These are phyloP conservation scores for Trichomonas gallinae DNA, from an alignment of 208 protist species.

Conservation along the genomic window DNA sequence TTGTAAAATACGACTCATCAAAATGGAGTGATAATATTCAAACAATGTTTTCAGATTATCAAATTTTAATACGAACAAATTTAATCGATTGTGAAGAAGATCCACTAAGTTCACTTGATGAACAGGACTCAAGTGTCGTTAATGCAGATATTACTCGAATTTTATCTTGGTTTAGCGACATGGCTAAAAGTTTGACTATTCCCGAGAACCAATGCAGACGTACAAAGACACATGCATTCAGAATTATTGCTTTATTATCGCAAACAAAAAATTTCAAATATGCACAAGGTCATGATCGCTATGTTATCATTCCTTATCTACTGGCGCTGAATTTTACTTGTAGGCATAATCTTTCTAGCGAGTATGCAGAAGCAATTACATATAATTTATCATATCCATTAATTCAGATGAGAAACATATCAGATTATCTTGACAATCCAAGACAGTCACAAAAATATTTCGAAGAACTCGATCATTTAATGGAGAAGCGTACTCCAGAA, in stretches of 20 bases:
- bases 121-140: neutral
- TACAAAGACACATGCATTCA: neutral
- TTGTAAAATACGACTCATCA: neutral
- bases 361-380: neutral
- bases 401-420: neutral
- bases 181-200: neutral
- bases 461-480: neutral
- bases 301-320: neutral
- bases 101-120: neutral
- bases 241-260: neutral
- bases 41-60: neutral
- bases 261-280: neutral
- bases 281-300: conserved; percentile 11
- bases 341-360: neutral
- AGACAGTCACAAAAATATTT: neutral
- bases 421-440: neutral
- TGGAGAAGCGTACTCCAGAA: neutral
- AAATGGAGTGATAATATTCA: neutral
- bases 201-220: neutral
- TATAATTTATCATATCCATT: neutral
- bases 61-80: neutral
- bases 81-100: neutral
- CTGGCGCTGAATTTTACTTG: neutral
- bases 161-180: neutral
- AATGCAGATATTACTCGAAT: neutral